Evolutionary conservation across 2,329 filamentous ascomycete species (phyloP).

Genomic region (Thelonectria olida): DNA sequence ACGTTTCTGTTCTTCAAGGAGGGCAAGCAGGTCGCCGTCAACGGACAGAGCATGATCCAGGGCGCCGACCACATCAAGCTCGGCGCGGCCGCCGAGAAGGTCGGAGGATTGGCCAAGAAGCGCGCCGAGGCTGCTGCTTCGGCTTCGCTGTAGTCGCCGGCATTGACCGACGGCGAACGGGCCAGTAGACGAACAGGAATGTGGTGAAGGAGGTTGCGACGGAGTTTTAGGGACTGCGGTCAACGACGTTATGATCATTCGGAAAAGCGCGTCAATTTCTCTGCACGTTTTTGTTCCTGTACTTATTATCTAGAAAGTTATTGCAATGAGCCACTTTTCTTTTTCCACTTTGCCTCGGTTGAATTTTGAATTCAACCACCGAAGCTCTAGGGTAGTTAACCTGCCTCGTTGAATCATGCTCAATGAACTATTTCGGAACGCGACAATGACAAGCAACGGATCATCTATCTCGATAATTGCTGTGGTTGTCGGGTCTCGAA

Average conservation of each 20-base stretch:
- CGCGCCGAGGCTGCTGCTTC: constrained; percentile 30
- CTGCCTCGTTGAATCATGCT: too few relatives aligned
- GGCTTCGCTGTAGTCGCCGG: not conserved
- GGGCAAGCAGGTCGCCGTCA: constrained; percentile 40
- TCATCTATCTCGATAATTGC: too few relatives aligned
- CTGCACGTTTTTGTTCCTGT: not conserved
- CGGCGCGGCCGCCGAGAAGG: constrained; percentile 48
- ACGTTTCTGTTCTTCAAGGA: constrained; percentile 90
- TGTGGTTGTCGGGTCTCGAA: too few relatives aligned
- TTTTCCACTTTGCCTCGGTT: not conserved
- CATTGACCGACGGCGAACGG: too few relatives aligned
- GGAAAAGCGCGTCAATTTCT: not conserved
- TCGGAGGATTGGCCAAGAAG: constrained; percentile 48
- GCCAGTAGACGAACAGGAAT: too few relatives aligned
- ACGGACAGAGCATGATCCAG: constrained; percentile 44
- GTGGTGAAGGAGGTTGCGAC: too few relatives aligned
- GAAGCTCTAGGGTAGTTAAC: not conserved
- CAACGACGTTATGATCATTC: constrained; percentile 7
- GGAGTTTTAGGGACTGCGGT: not conserved
- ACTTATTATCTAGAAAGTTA: not conserved
- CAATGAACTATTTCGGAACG: too few relatives aligned
- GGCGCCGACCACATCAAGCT: constrained; percentile 46
- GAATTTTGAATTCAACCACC: not conserved
- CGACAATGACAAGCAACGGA: too few relatives aligned
- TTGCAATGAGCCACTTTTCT: not conserved